These are phyloP conservation scores for Ricinus communis DNA, from an alignment of 345 rosid species.

Conservation along the genomic window DNA sequence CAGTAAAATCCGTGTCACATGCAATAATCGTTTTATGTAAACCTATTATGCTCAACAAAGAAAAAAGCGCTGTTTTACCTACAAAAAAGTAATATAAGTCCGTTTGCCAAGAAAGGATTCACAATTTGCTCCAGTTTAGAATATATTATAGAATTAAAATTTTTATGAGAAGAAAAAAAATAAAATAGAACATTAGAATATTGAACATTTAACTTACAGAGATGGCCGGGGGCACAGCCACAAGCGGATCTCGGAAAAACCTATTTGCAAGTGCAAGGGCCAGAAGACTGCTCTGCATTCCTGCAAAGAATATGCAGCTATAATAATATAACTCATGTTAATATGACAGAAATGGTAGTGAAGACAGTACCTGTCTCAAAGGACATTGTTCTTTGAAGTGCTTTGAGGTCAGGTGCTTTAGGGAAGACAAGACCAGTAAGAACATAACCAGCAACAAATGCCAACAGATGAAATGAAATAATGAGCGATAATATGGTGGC, in stretches of 20 bases:
- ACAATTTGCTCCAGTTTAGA: conserved; percentile 3
- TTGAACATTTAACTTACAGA: conserved; percentile 48
- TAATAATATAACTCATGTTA: not conserved
- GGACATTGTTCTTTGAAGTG: conserved; percentile 83
- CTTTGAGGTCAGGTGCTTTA: conserved; percentile 54
- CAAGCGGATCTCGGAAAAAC: conserved; percentile 92
- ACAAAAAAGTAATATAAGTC: not conserved
- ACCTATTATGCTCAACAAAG: not conserved
- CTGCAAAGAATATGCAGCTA: conserved; percentile 34
- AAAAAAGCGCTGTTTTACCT: not conserved
- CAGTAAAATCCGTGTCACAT: not conserved
- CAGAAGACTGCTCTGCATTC: conserved; percentile 98
- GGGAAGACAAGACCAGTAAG: conserved; percentile 56
- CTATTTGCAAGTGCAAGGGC: conserved; percentile 89
- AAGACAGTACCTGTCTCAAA: conserved; percentile 67
- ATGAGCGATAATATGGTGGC: conserved; percentile 47
- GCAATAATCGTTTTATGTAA: not conserved
- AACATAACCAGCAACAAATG: conserved; percentile 70
- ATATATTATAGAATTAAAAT: too few relatives aligned
- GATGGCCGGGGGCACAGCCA: conserved; percentile 88
- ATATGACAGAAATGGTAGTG: not conserved
- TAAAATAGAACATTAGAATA: not conserved
- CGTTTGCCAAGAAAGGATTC: not conserved
- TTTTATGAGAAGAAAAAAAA: not conserved
- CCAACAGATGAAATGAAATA: conserved; percentile 64